Evolutionary conservation across 1,284 basidiomycete genomes (phyloP), one percentile per base, ranked within the genome.

Genomic region (Trichosporon sp.): DNA sequence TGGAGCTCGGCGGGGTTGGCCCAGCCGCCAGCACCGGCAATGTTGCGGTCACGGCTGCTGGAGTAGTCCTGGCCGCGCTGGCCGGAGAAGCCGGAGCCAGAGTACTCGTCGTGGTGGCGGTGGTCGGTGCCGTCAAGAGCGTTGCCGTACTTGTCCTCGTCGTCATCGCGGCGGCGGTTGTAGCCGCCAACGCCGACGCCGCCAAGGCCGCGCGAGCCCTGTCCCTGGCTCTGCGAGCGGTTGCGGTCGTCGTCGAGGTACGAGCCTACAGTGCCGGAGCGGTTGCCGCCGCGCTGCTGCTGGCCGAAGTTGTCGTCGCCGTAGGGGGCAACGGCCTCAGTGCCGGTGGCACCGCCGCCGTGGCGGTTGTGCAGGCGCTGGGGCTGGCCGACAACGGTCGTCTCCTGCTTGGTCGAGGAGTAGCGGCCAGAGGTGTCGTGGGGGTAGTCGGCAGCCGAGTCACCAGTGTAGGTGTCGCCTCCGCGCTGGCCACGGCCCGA

Each of bases 111-210:
- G 49, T 54, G 49, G 49, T 54, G 19, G 49, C 27, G 49, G 27
- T 31, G 27, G 49, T 54, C 49, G 14, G 49, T 54, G 49, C 49
- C 49, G 49, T 54, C 49, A 27, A 54, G 49, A 1, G 49, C 49
- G 49, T 54, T 54, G 49, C 49, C 49, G 49, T 54, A 54, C 49
- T 54, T 54, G 49, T 54, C 49, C 4, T 54, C 49, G 25, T 29
- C 13, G 34, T 37, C 34, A 16, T 37, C 5, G 27, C 3, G 8
- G 49, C 25, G 37, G 37, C 37, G 25, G 49, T 27, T 27, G 49
- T 54, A 54, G 29, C 27, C 49, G 10, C 25, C 49, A n/a, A 19
- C 37, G 37, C 37, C 37, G 37, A 19, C 16, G 37, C 49, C 49
- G 27, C 16, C 21, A 10, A 13, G 16, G 29, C 49, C 49, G 25